A percentile compares a stretch with the other conserved stretches of the same genome.
These are phyloP conservation scores for Penicillium cosmopolitanum DNA, from an alignment of 495 filamentous ascomycete species.

Conservation along the genomic window DNA sequence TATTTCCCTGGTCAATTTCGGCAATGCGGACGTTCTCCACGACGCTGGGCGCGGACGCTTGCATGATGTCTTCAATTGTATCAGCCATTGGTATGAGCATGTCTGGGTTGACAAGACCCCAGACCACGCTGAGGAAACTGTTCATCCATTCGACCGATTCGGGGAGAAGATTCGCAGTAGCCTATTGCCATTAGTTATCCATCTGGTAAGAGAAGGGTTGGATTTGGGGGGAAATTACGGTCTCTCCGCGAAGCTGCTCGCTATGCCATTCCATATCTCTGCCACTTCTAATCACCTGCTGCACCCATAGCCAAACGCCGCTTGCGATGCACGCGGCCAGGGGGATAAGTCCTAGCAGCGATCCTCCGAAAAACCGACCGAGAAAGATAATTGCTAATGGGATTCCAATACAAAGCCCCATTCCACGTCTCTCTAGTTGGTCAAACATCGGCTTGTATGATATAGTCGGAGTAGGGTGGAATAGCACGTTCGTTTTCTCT, in stretches of 20 bases:
- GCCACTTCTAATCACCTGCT: constrained; percentile 79
- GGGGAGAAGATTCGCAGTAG: constrained; percentile 82
- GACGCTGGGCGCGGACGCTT: constrained; percentile 84
- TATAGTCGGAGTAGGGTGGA: constrained; percentile 89
- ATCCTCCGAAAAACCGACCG: constrained; percentile 78
- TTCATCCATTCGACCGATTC: constrained; percentile 98
- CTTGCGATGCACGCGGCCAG: constrained; percentile 68
- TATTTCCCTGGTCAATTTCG: constrained; percentile 91
- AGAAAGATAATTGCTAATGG: constrained; percentile 73
- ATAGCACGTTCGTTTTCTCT: constrained; percentile 94
- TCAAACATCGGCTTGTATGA: constrained; percentile 86
- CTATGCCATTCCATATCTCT: constrained; percentile 85
- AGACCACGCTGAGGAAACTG: constrained; percentile 75
- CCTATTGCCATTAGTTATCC: constrained; percentile 42
- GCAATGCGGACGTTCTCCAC: constrained; percentile 96
- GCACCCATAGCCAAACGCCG: constrained; percentile 85
- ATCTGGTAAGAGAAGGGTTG: background rate
- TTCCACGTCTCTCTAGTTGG: constrained; percentile 71
- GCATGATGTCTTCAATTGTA: constrained; percentile 91
- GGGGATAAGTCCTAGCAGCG: constrained; percentile 74
- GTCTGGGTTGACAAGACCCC: constrained; percentile 90
- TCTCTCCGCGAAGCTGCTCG: constrained; percentile 82
- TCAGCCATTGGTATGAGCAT: constrained; percentile 81
- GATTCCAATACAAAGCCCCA: constrained; percentile 66
- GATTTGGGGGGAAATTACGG: constrained; percentile 43